Conservation (phyloP, 1,284 basidiomycete genomes). For the Cryptococcus deneoformans region DNA sequence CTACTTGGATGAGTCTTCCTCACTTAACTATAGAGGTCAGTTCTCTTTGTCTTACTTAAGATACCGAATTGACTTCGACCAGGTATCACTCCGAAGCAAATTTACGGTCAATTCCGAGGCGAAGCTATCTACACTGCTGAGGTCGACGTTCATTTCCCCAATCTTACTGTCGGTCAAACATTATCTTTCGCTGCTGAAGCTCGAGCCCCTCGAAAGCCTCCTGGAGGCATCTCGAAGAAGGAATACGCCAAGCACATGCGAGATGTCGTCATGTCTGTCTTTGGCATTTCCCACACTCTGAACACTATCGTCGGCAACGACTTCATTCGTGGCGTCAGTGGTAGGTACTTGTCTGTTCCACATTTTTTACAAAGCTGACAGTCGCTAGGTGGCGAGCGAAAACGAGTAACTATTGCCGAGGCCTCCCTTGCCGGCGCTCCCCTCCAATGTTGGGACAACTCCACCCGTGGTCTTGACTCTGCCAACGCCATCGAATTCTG, state of each 20-base stretch:
- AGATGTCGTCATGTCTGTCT: constrained; percentile 58
- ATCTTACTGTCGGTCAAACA: too few species aligned
- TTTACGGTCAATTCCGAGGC: constrained; percentile 45
- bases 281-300: constrained; percentile 55
- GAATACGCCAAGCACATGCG: constrained; percentile 54
- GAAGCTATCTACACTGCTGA: constrained; percentile 28
- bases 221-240: constrained; percentile 47
- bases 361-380: not conserved
- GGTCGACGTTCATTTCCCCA: too few species aligned
- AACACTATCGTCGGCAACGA: constrained; percentile 45
- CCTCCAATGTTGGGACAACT: constrained; percentile 52
- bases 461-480: constrained; percentile 56
- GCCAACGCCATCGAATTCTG: constrained; percentile 60
- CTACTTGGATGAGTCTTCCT: constrained; percentile 42
- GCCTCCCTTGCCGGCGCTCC: constrained; percentile 41
- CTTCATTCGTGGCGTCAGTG: constrained; percentile 18
- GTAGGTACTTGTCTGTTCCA: constrained; percentile 1
- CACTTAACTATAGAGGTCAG: constrained; percentile 47
- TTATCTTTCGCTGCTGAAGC: constrained; percentile 31
- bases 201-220: constrained; percentile 41
- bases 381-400: constrained; percentile 51
- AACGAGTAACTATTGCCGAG: constrained; percentile 48
- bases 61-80: not conserved
- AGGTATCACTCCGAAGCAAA: constrained; percentile 44
- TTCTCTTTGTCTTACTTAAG: not conserved